Percentiles rank a stretch among this genome's conserved stretches.
Evolutionary conservation across 495 filamentous ascomycete genomes (phyloP).

Genomic region (Talaromyces nanjingensis): DNA sequence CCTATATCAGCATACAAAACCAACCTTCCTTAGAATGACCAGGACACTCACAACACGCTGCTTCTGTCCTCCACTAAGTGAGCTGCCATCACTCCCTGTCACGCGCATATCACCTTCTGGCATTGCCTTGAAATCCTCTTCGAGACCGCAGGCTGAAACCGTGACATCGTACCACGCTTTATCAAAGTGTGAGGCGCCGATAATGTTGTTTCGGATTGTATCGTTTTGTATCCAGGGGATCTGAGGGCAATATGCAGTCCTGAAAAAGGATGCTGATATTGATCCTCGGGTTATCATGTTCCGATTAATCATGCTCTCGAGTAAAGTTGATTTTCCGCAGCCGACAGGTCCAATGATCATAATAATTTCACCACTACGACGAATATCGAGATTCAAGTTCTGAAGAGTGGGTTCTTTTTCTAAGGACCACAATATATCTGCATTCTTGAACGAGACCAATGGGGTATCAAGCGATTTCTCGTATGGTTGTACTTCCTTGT

Average conservation of each 20-base stretch:
- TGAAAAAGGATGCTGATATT: not conserved
- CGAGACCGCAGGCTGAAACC: conserved; percentile 22
- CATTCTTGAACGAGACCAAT: conserved; percentile 11
- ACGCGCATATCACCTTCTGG: conserved; percentile 63
- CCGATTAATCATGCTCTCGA: conserved; percentile 22
- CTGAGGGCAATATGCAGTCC: conserved; percentile 33
- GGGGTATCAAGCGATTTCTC: conserved; percentile 17
- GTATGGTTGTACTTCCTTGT: not conserved
- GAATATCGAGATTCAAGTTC: conserved; percentile 21
- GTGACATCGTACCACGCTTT: conserved; percentile 26
- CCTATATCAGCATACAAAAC: not conserved
- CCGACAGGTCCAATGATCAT: conserved; percentile 33
- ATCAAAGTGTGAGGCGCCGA: conserved; percentile 16
- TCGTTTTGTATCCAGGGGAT: conserved; percentile 33
- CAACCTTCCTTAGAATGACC: not conserved
- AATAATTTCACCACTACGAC: conserved; percentile 23
- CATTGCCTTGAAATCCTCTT: conserved; percentile 17
- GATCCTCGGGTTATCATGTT: conserved; percentile 18
- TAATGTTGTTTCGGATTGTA: conserved; percentile 33
- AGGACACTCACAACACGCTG: conserved; percentile 40
- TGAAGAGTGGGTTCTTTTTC: conserved; percentile 16
- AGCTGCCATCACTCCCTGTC: conserved; percentile 75
- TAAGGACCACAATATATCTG: conserved; percentile 7
- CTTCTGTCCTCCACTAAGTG: conserved; percentile 78
- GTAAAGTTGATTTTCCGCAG: conserved; percentile 34